Conservation (phyloP, 805 yeast species). For the Hanseniaspora thailandica region DNA sequence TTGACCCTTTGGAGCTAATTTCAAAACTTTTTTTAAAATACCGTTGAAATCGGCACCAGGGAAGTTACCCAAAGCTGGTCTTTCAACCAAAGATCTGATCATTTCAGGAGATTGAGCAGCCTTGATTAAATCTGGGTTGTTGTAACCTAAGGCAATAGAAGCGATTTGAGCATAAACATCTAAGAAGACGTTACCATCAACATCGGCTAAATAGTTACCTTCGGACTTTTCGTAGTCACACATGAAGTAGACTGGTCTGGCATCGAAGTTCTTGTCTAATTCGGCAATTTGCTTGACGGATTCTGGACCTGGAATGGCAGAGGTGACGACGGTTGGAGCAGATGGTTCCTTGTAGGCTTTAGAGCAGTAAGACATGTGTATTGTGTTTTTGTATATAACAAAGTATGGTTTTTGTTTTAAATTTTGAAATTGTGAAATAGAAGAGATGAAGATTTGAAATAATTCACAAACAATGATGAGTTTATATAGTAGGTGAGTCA, state of each 20-base stretch:
- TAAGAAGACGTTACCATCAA: constrained; percentile 48
- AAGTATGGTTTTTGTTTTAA: not conserved
- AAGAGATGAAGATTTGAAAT: no score
- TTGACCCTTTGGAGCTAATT: constrained; percentile 56
- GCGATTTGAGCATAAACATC: constrained; percentile 66
- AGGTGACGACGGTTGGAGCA: constrained; percentile 50
- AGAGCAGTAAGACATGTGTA: constrained; percentile 35
- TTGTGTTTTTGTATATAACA: not conserved
- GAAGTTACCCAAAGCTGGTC: constrained; percentile 59
- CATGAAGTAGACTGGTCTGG: constrained; percentile 51
- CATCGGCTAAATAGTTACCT: constrained; percentile 58
- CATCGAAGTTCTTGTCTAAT: constrained; percentile 47
- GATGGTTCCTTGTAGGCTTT: constrained; percentile 65
- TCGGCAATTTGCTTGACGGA: constrained; percentile 41
- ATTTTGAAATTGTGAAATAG: not conserved
- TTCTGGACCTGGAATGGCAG: constrained; percentile 65
- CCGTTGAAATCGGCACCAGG: constrained; percentile 45
- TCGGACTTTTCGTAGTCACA: constrained; percentile 52
- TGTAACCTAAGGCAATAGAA: constrained; percentile 59
- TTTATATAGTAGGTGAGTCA: no score
- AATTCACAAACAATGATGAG: no score
- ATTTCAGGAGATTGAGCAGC: constrained; percentile 50
- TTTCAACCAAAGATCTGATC: constrained; percentile 52
- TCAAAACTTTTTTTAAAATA: constrained; percentile 36
- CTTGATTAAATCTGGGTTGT: constrained; percentile 50